These are phyloP conservation scores for Tillandsia fasciculata DNA, from an alignment of 176 grass and related monocot genomes.

Conservation along the genomic window DNA sequence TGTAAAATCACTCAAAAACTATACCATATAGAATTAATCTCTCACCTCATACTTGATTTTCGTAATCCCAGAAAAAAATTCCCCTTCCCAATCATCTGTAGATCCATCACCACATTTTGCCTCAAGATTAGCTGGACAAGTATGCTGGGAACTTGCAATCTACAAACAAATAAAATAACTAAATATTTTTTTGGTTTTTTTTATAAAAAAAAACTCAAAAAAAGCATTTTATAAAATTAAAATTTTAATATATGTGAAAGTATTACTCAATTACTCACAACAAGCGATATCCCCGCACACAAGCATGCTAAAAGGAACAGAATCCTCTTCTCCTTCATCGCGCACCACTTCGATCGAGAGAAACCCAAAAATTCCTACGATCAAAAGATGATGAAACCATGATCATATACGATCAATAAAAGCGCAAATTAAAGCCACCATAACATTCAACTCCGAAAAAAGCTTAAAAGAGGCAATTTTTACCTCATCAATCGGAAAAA, in stretches of 20 bases:
- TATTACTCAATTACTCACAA: conserved; percentile 27
- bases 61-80: conserved; percentile 67
- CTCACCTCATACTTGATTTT: conserved; percentile 90
- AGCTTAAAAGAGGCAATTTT: no score
- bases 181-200: background rate
- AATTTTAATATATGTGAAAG: background rate
- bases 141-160: conserved; percentile 30
- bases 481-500: no score
- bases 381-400: background rate
- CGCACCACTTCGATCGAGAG: background rate
- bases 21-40: background rate
- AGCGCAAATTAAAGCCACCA: background rate
- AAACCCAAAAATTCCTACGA: background rate
- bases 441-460: background rate
- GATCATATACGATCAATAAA: background rate
- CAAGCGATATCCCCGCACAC: conserved; percentile 20
- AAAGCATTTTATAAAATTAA: background rate
- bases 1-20: background rate
- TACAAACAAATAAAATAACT: conserved; percentile 8
- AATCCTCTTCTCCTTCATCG: conserved; percentile 33
- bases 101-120: conserved; percentile 32
- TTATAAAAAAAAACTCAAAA: background rate
- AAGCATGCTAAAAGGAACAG: conserved; percentile 27
- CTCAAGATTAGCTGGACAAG: conserved; percentile 52
- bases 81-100: conserved; percentile 56